Conservation (phyloP, 192 early-diverging fungal genomes). For the Ambispora gerdemannii region DNA sequence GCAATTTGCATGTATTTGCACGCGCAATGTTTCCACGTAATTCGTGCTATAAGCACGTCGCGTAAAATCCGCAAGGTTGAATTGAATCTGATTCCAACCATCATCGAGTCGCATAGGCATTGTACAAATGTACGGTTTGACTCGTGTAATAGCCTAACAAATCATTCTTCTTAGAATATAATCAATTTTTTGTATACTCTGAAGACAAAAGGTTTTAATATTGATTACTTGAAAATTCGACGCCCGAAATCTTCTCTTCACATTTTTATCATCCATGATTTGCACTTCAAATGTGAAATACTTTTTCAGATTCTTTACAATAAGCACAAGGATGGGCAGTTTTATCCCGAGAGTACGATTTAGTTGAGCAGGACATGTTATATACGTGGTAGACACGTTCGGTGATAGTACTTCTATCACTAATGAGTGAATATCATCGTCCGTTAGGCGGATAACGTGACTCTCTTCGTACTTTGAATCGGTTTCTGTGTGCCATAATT, state of each 20-base stretch:
- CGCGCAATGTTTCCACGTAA: conserved; percentile 81
- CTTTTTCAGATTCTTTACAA: conserved; percentile 85
- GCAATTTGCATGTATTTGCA: conserved; percentile 91
- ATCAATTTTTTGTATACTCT: background rate
- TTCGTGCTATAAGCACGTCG: conserved; percentile 84
- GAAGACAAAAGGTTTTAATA: background rate
- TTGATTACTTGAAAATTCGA: conserved; percentile 82
- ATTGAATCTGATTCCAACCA: conserved; percentile 95
- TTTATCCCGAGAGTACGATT: conserved; percentile 86
- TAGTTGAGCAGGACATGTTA: conserved; percentile 74
- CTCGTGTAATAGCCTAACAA: conserved; percentile 67
- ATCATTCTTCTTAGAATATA: background rate
- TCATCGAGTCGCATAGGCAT: conserved; percentile 92
- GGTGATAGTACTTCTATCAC: conserved; percentile 79
- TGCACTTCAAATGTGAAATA: conserved; percentile 94
- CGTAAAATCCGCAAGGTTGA: conserved; percentile 86
- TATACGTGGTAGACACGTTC: conserved; percentile 82
- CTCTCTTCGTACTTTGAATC: conserved; percentile 41
- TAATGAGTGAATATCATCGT: conserved; percentile 77
- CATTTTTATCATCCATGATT: conserved; percentile 79
- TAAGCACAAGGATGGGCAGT: conserved; percentile 81
- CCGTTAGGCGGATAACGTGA: conserved; percentile 74
- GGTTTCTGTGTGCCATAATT: conserved; percentile 62
- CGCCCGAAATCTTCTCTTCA: conserved; percentile 76
- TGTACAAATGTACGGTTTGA: conserved; percentile 83